Evolutionary conservation across 352 stramenopile genomes (phyloP).

Genomic region (Phytophthora syringae): DNA sequence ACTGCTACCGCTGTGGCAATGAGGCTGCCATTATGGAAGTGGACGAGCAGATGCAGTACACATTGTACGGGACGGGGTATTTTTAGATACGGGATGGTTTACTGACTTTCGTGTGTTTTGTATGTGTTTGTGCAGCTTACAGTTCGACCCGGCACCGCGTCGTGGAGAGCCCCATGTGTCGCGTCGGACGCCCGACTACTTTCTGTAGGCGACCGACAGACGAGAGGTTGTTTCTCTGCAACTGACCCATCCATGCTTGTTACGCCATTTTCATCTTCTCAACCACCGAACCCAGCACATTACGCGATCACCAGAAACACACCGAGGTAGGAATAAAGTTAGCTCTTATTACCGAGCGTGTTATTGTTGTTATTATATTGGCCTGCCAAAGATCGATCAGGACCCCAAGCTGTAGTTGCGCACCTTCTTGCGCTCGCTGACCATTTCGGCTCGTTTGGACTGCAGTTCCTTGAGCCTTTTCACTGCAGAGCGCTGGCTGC

Average conservation of each 20-base stretch:
- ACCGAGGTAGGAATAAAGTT: constrained; percentile 48
- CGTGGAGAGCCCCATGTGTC: constrained; percentile 94
- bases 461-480: constrained; percentile 80
- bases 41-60: constrained; percentile 96
- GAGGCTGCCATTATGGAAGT: constrained; percentile 98
- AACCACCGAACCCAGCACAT: constrained; percentile 20
- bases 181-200: constrained; percentile 94
- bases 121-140: constrained; percentile 68
- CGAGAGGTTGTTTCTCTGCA: constrained; percentile 8
- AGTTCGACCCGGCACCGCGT: constrained; percentile 95
- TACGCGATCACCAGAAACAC: constrained; percentile 22
- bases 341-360: constrained; percentile 26
- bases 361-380: constrained; percentile 13
- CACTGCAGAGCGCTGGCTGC: constrained; percentile 63
- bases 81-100: not conserved
- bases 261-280: constrained; percentile 31
- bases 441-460: constrained; percentile 77
- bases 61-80: constrained; percentile 81
- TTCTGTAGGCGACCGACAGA: constrained; percentile 84
- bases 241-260: constrained; percentile 19
- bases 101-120: constrained; percentile 25
- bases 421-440: constrained; percentile 76
- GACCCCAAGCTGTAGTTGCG: constrained; percentile 78
- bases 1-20: constrained; percentile 99
- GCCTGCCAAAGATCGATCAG: constrained; percentile 17